phyloP scores from a whole-genome alignment of 805 yeast species.

The Hanseniaspora thailandica region DNA sequence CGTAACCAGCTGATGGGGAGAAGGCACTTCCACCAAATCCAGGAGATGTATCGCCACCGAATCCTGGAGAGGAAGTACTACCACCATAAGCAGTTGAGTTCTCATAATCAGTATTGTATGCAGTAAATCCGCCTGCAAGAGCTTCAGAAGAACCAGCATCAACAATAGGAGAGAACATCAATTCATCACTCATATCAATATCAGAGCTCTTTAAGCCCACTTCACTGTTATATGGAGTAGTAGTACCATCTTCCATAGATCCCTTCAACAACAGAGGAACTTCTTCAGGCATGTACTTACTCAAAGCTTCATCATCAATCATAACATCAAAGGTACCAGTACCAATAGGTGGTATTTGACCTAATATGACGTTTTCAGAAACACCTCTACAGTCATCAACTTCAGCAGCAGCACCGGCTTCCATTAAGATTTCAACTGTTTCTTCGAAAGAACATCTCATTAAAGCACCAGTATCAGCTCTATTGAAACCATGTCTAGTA shows the following conservation, averaged over 20 bases:
- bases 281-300: conserved; percentile 36
- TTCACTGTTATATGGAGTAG: conserved; percentile 75
- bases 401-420: conserved; percentile 97
- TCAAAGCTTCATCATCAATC: conserved; percentile 81
- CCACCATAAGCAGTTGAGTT: conserved; percentile 44
- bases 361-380: conserved; percentile 92
- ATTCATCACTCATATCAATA: conserved; percentile 52
- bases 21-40: conserved; percentile 66
- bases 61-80: conserved; percentile 51
- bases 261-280: conserved; percentile 22
- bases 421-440: conserved; percentile 92
- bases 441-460: conserved; percentile 99
- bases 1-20: conserved; percentile 63
- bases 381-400: conserved; percentile 97
- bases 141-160: conserved; percentile 75
- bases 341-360: conserved; percentile 97
- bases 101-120: conserved; percentile 63
- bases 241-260: conserved; percentile 55
- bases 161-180: conserved; percentile 84
- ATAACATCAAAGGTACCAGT: conserved; percentile 95
- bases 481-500: conserved; percentile 97
- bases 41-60: conserved; percentile 49
- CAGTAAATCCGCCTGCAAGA: conserved; percentile 70
- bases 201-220: conserved; percentile 53
- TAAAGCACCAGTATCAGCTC: conserved; percentile 96